Evolutionary conservation across 441 rosid genomes (phyloP).

Genomic region (Gossypium davidsonii): DNA sequence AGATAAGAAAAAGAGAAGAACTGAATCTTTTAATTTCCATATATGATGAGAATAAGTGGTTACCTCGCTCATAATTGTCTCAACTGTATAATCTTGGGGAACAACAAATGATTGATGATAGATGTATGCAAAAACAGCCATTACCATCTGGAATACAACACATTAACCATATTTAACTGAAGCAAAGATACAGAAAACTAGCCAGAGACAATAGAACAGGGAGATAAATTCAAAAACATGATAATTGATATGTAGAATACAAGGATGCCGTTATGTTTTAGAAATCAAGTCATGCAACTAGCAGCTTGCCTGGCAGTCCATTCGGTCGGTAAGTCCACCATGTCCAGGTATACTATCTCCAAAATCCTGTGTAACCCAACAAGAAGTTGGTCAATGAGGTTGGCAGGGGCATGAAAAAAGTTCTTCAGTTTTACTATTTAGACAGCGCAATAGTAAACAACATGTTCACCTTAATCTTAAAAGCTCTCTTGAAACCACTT

Average conservation of each 20-base stretch:
- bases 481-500: slow-evolving; percentile 92
- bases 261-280: background rate
- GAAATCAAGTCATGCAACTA: background rate
- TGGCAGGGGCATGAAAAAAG: background rate
- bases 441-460: background rate
- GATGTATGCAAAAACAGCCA: slow-evolving; percentile 85
- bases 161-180: background rate
- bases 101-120: slow-evolving; percentile 77
- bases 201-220: background rate
- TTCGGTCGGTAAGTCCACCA: slow-evolving; percentile 89
- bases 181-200: background rate
- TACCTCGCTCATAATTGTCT: slow-evolving; percentile 68
- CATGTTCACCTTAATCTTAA: slow-evolving; percentile 64
- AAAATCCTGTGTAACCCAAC: slow-evolving; percentile 42
- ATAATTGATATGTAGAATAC: background rate
- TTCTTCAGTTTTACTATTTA: background rate
- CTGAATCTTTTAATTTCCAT: background rate
- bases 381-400: background rate
- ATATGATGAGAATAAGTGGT: background rate
- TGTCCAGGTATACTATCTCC: slow-evolving; percentile 94
- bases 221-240: background rate
- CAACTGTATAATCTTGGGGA: slow-evolving; percentile 50
- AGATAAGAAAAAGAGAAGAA: background rate
- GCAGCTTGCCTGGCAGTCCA: slow-evolving; percentile 83
- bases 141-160: slow-evolving; percentile 58